Evolutionary conservation across 768 basidiomycete genomes (phyloP).

Genomic region (Kwoniella bestiolae): DNA sequence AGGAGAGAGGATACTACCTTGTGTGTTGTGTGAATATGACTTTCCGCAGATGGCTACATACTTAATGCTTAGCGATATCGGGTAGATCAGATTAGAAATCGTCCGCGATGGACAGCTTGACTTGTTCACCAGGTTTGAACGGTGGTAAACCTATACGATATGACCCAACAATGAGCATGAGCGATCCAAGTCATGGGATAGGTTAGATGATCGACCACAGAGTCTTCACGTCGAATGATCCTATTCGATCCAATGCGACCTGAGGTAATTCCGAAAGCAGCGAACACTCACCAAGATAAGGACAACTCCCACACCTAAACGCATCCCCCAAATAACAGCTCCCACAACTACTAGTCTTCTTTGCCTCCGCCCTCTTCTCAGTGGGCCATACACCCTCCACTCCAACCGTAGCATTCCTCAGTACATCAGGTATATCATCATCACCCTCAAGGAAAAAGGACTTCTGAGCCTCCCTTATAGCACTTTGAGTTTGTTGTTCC

Average conservation of each 20-base stretch:
- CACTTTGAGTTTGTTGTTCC: conserved; percentile 52
- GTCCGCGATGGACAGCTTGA: conserved; percentile 86
- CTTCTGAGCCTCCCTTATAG: conserved; percentile 59
- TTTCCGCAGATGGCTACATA: too few species aligned
- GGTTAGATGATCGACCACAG: too few species aligned
- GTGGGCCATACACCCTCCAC: conserved; percentile 56
- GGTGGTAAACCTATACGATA: conserved; percentile 78
- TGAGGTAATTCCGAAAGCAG: too few species aligned
- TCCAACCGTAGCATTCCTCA: conserved; percentile 52
- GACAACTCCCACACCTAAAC: conserved; percentile 93
- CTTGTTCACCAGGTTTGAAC: conserved; percentile 98
- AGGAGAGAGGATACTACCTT: too few species aligned
- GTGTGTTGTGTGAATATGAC: too few species aligned
- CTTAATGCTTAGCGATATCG: too few species aligned
- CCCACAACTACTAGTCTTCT: conserved; percentile 86
- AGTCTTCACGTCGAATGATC: too few species aligned
- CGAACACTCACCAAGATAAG: conserved; percentile 88
- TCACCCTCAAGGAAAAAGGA: conserved; percentile 62
- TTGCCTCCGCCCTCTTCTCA: conserved; percentile 53
- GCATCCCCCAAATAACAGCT: conserved; percentile 98
- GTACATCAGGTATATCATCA: conserved; percentile 60
- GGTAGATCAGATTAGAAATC: conserved; percentile 65
- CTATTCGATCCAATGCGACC: too few species aligned
- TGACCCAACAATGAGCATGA: too few species aligned
- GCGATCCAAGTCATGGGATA: too few species aligned